Conservation (phyloP, 805 yeast genomes). For the Metschnikowia santaceciliae region DNA sequence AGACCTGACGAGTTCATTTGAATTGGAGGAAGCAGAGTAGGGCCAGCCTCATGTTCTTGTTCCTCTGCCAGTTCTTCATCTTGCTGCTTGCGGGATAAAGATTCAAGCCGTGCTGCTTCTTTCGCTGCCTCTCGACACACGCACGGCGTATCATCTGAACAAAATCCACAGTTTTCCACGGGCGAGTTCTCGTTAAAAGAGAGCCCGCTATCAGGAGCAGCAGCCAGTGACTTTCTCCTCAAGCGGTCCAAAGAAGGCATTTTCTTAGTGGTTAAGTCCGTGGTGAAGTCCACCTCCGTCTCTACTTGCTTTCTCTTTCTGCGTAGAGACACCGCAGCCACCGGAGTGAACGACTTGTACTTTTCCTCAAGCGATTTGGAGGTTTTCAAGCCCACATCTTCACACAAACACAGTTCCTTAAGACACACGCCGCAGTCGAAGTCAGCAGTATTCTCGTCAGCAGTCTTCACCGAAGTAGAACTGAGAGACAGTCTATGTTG, state of each 20-base stretch:
- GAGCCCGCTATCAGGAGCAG: conserved; percentile 1
- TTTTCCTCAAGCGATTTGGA: conserved; percentile 25
- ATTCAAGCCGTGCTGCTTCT: conserved; percentile 40
- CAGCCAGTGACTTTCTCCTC: conserved; percentile 13
- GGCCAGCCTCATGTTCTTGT: conserved; percentile 15
- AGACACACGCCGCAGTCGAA: conserved; percentile 62
- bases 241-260: conserved; percentile 38
- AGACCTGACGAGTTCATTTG: conserved; percentile 25
- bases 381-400: conserved; percentile 41
- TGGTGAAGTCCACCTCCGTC: conserved; percentile 55
- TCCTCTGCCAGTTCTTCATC: conserved; percentile 15
- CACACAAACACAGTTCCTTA: conserved; percentile 69
- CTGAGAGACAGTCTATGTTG: neutral
- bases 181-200: conserved; percentile 44
- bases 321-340: conserved; percentile 62
- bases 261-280: conserved; percentile 30
- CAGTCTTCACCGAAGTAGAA: neutral
- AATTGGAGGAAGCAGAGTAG: conserved; percentile 42
- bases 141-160: conserved; percentile 89
- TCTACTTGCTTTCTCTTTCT: conserved; percentile 18
- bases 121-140: conserved; percentile 78
- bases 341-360: conserved; percentile 49
- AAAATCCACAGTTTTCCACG: conserved; percentile 85
- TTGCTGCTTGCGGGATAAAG: conserved; percentile 20
- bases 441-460: conserved; percentile 15